Conservation (phyloP, 192 early-diverging fungal species). For the Gryganskiella cystojenkinii region DNA sequence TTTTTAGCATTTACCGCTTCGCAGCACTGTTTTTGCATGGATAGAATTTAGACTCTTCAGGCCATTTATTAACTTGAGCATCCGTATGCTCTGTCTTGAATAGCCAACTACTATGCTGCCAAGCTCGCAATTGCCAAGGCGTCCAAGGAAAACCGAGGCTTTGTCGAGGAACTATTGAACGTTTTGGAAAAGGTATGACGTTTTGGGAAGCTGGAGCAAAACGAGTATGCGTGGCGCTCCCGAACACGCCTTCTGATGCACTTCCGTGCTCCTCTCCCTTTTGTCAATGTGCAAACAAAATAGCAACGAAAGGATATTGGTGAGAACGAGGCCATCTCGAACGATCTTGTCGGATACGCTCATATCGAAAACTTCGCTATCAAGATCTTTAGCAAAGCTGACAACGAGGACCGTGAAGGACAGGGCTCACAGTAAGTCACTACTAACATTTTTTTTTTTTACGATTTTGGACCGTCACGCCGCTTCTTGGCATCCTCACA, state of each 20-base stretch:
- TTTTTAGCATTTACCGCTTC: neutral
- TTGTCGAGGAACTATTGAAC: conserved; percentile 77
- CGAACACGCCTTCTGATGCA: neutral
- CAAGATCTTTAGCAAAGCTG: conserved; percentile 88
- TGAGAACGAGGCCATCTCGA: conserved; percentile 73
- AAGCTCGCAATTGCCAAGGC: conserved; percentile 77
- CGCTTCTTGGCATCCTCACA: neutral
- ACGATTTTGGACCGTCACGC: neutral
- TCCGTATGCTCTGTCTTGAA: neutral
- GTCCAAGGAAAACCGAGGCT: conserved; percentile 68
- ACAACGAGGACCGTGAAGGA: conserved; percentile 90
- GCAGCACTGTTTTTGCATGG: neutral
- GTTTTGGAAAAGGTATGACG: conserved; percentile 77
- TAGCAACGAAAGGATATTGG: conserved; percentile 79
- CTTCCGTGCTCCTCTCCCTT: neutral
- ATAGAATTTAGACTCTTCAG: neutral
- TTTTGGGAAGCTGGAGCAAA: neutral
- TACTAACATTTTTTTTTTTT: neutral
- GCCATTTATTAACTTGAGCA: conserved; percentile 2
- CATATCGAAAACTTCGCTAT: conserved; percentile 93
- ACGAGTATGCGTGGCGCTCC: neutral
- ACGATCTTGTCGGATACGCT: conserved; percentile 80
- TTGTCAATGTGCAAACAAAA: neutral
- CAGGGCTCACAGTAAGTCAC: conserved; percentile 79
- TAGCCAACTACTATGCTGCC: conserved; percentile 87